Evolutionary conservation across 2,329 filamentous ascomycete genomes (phyloP), one percentile per base, ranked within the genome.

Genomic region (Stagonosporopsis chrysanthemi): DNA sequence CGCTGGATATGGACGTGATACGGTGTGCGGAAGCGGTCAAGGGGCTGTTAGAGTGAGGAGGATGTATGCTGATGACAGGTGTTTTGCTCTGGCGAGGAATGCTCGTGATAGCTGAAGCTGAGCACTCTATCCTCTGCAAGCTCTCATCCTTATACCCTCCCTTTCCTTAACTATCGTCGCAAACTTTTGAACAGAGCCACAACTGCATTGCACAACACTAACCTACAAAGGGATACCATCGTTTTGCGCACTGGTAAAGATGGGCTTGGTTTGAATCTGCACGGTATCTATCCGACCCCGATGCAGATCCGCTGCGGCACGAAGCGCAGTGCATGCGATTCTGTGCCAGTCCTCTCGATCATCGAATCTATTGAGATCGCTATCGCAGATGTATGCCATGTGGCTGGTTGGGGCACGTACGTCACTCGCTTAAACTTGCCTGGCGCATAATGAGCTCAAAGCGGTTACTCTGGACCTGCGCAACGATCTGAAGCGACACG

Each of bases 391-490:
- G 23, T 7, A 17, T 2, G 23, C 19, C 35, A 9, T 41, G 23
- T 47, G 36, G 51, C 17, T 40, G 43, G 15, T 22, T 11, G 12
- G 36, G 2, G 8, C 36, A 14, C 35, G 17, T 22, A 45, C 45
- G 29, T 51, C 29, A 36, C 29, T 19, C 48, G 48, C 23, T 23
- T 44, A 43, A 9, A 36, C 15, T 15, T 51, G 29, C 48, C 51
- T 23, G 6, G 48, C 54, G 54, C 54, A 43, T 6, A 17, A 57
- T 52, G 43, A n/a, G 31, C 54, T 22, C 19, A 43, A 57, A 57
- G 54, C 38, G 5, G 47, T 42, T 51, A 43, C 31, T n/a, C 5
- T 28, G 26, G 24, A 11, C 28, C 31, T 33, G 28, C 38, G 4
- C n/a, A 28, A 40, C 33, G 24, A 36, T 1, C 3, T 6, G 19